Evolutionary conservation across 805 yeast genomes (phyloP).

Genomic region (Sugiyamaella americana): DNA sequence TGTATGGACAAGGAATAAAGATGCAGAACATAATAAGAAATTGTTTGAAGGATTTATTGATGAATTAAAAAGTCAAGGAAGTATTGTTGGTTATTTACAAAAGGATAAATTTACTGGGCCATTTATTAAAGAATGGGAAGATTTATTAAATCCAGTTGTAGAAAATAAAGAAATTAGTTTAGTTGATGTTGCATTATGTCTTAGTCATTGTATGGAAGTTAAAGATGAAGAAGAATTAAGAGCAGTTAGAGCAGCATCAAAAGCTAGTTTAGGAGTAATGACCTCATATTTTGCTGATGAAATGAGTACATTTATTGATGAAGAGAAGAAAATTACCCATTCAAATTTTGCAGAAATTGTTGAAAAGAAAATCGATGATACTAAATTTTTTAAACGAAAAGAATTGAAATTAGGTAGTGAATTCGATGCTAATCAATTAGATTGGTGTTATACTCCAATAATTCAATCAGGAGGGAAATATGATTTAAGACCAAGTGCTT

Average conservation of each 20-base stretch:
- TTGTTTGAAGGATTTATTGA: conserved; percentile 54
- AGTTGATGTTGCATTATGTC: conserved; percentile 49
- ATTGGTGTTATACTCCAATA: conserved; percentile 92
- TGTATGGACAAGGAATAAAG: conserved; percentile 76
- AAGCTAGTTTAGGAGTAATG: conserved; percentile 73
- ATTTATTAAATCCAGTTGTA: conserved; percentile 19
- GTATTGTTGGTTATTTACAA: conserved; percentile 54
- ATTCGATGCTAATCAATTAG: conserved; percentile 69
- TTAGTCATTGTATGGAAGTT: conserved; percentile 55
- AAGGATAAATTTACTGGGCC: conserved; percentile 81
- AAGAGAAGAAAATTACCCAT: conserved; percentile 71
- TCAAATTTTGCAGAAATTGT: conserved; percentile 65
- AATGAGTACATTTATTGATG: conserved; percentile 82
- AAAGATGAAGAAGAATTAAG: conserved; percentile 77
- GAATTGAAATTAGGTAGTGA: conserved; percentile 54
- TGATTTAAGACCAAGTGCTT: conserved; percentile 78
- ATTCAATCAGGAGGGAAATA: conserved; percentile 82
- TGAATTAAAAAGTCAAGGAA: conserved; percentile 34
- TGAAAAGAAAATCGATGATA: conserved; percentile 76
- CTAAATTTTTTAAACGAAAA: conserved; percentile 57
- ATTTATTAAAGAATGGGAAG: conserved; percentile 74
- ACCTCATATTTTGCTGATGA: conserved; percentile 70
- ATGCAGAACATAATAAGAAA: conserved; percentile 63
- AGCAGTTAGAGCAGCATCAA: conserved; percentile 62
- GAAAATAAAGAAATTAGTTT: conserved; percentile 36